Percentiles rank a stretch among this genome's conserved stretches.
phyloP scores from a whole-genome alignment of 1,139 yeast species.

The Kodamaea fungicola region DNA sequence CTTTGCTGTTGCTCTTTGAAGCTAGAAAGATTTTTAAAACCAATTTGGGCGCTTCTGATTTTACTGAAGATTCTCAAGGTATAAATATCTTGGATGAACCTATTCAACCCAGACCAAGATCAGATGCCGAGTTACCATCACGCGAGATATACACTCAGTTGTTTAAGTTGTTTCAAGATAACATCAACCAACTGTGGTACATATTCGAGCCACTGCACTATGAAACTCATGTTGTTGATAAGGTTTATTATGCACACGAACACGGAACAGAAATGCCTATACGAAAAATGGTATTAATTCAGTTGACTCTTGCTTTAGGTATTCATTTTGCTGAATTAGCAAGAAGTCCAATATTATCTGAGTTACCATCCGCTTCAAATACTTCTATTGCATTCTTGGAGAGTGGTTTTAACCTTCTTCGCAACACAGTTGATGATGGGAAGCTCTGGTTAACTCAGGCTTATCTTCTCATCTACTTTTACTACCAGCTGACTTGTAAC shows the following conservation, averaged over 20 bases:
- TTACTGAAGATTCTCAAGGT: constrained; percentile 13
- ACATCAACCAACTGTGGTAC: constrained; percentile 19
- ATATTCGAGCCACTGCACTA: constrained; percentile 29
- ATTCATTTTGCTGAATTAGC: constrained; percentile 25
- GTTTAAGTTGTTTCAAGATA: constrained; percentile 15
- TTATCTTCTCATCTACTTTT: constrained; percentile 34
- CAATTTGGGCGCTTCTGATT: constrained; percentile 13
- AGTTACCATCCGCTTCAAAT: constrained; percentile 10
- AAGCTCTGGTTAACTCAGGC: constrained; percentile 42
- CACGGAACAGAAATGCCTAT: constrained; percentile 15
- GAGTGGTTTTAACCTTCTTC: constrained; percentile 27
- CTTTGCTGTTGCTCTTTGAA: constrained; percentile 22
- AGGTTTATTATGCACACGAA: constrained; percentile 11
- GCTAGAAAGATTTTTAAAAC: constrained; percentile 21
- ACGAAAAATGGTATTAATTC: constrained; percentile 19
- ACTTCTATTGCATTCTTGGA: constrained; percentile 23
- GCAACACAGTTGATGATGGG: constrained; percentile 32
- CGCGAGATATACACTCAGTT: constrained; percentile 12
- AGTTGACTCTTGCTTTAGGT: constrained; percentile 40
- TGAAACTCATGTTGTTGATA: constrained; percentile 10
- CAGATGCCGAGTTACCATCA: constrained; percentile 13
- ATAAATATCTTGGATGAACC: constrained; percentile 18
- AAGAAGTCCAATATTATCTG: constrained; percentile 15
- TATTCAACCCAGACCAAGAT: constrained; percentile 9
- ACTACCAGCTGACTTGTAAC: constrained; percentile 35